These are phyloP conservation scores for Fusarium sp. DNA, from an alignment of 2,329 filamentous ascomycete species.

Conservation along the genomic window DNA sequence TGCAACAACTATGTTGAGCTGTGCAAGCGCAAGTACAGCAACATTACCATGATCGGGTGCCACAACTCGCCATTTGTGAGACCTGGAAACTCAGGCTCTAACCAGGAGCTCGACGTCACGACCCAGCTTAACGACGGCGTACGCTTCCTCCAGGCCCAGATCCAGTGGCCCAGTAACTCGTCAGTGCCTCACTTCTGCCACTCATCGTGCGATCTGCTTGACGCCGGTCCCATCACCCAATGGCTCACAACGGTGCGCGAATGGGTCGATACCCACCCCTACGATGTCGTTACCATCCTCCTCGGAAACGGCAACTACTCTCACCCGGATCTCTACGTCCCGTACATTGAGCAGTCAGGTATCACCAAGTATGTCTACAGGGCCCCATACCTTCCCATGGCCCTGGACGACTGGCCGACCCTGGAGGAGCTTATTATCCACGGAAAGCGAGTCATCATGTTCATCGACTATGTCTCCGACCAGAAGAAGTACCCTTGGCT, in stretches of 20 bases:
- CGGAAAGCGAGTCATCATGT: constrained; percentile 79
- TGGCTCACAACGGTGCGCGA: constrained; percentile 76
- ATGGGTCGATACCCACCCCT: constrained; percentile 83
- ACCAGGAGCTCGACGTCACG: constrained; percentile 76
- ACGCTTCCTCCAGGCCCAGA: constrained; percentile 72
- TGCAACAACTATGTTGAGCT: constrained; percentile 86
- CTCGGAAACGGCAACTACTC: constrained; percentile 86
- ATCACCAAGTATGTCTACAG: constrained; percentile 79
- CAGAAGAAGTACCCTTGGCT: constrained; percentile 84
- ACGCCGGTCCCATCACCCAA: constrained; percentile 80
- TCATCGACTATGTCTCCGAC: constrained; percentile 88
- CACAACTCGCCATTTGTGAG: constrained; percentile 86
- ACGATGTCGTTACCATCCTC: constrained; percentile 88
- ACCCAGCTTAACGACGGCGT: constrained; percentile 83
- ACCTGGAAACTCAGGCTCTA: constrained; percentile 77
- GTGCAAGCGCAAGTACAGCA: constrained; percentile 81
- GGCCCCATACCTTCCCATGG: constrained; percentile 78
- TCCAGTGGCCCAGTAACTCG: constrained; percentile 66
- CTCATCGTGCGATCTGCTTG: constrained; percentile 82
- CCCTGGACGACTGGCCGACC: constrained; percentile 83
- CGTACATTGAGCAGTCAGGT: constrained; percentile 77
- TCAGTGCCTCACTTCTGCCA: constrained; percentile 81
- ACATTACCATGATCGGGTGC: constrained; percentile 81
- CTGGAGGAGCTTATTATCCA: constrained; percentile 79
- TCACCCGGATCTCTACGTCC: constrained; percentile 70